These are phyloP conservation scores for Aspergillus jensenii DNA, from an alignment of 2,329 filamentous ascomycete genomes.

Conservation along the genomic window DNA sequence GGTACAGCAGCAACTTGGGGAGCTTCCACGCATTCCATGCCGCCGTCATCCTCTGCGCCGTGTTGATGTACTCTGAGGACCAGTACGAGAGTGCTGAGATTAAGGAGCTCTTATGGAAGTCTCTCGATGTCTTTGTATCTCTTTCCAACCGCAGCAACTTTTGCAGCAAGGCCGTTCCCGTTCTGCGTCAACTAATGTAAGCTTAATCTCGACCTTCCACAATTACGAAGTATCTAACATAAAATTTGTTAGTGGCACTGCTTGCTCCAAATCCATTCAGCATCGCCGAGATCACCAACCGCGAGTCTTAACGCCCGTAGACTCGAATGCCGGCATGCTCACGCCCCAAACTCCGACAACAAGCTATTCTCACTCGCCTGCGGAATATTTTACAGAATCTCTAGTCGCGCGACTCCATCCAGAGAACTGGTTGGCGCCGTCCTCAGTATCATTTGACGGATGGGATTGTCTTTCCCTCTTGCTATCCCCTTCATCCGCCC, in stretches of 20 bases:
- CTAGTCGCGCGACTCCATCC: constrained; percentile 28
- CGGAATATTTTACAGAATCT: constrained; percentile 13
- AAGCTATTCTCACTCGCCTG: constrained; percentile 8
- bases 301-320: constrained; percentile 9
- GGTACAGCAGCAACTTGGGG: constrained; percentile 41
- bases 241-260: constrained; percentile 20
- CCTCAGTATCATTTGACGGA: constrained; percentile 30
- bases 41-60: constrained; percentile 32
- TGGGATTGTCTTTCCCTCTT: constrained; percentile 11
- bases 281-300: constrained; percentile 15
- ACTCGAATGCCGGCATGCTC: not conserved
- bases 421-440: constrained; percentile 35
- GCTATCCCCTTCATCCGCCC: not conserved
- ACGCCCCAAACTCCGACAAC: constrained; percentile 6
- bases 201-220: not conserved
- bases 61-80: constrained; percentile 29
- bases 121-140: constrained; percentile 33
- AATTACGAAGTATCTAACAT: not conserved
- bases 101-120: constrained; percentile 27
- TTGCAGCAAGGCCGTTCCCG: constrained; percentile 37
- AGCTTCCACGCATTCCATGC: constrained; percentile 45
- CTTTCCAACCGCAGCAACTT: constrained; percentile 36
- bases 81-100: constrained; percentile 30
- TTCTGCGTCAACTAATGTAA: constrained; percentile 37
- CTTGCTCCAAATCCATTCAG: constrained; percentile 15